These are phyloP conservation scores for Fusarium acutatum DNA, from an alignment of 2,329 filamentous ascomycete genomes.

Conservation along the genomic window DNA sequence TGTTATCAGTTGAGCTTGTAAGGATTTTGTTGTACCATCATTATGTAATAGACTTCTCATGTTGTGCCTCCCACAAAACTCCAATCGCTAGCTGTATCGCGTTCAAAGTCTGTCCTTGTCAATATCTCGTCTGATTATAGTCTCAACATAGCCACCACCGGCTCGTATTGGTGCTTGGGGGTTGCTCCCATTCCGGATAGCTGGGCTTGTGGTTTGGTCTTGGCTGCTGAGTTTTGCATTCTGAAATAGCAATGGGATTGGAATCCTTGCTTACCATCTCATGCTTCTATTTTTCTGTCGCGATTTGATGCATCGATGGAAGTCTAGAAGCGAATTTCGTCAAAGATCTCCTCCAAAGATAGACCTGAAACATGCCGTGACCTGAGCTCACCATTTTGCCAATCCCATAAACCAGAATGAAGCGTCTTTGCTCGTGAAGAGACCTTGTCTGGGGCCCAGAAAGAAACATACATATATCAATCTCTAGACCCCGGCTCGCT, in stretches of 20 bases:
- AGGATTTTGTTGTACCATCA: not conserved
- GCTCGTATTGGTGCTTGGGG: slow-evolving; percentile 35
- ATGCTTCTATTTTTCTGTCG: slow-evolving; percentile 13
- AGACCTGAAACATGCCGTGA: not conserved
- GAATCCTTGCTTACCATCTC: slow-evolving; percentile 17
- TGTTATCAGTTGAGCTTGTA: not conserved
- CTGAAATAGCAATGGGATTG: slow-evolving; percentile 10
- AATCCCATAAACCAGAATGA: not conserved
- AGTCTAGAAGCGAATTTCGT: not conserved
- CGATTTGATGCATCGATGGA: not conserved
- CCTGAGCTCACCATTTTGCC: not conserved
- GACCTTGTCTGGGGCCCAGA: not conserved
- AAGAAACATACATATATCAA: not conserved
- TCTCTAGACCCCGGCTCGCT: not conserved
- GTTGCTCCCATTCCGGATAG: not conserved
- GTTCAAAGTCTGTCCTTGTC: slow-evolving; percentile 10
- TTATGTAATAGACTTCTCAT: not conserved
- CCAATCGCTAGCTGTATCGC: not conserved
- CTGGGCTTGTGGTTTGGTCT: not conserved
- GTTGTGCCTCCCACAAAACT: not conserved
- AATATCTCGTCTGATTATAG: slow-evolving; percentile 9
- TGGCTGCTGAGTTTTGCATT: slow-evolving; percentile 1
- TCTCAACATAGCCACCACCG: slow-evolving; percentile 34
- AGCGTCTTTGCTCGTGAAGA: slow-evolving; percentile 1
- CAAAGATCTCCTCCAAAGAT: slow-evolving; percentile 1